phyloP scores from a whole-genome alignment of 2,329 filamentous ascomycete genomes.

The Diplodia seriata region DNA sequence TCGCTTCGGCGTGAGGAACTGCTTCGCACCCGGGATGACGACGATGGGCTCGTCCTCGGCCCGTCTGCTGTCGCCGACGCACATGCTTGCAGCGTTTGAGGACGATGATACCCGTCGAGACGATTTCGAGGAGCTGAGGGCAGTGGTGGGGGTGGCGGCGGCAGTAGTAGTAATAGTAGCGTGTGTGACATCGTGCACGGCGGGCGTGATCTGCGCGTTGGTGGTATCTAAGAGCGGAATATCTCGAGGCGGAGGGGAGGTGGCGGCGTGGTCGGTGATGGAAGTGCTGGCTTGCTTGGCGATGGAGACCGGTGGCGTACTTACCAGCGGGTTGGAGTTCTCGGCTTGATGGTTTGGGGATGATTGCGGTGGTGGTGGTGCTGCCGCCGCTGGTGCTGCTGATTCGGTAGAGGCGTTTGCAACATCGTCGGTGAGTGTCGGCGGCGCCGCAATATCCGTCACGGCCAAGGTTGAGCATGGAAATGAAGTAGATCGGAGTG shows the following conservation, averaged over 20 bases:
- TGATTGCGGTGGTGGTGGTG: background rate
- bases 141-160: background rate
- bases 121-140: background rate
- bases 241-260: background rate
- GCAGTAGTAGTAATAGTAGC: background rate
- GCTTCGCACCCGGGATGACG: slow-evolving; percentile 1
- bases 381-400: background rate
- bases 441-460: background rate
- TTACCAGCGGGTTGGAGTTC: background rate
- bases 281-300: background rate
- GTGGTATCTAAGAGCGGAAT: background rate
- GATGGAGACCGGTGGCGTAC: background rate
- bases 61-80: background rate
- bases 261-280: background rate
- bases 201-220: background rate
- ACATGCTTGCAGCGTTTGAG: background rate
- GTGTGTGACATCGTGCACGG: background rate
- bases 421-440: background rate
- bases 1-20: slow-evolving; percentile 17
- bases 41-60: background rate
- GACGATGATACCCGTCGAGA: background rate
- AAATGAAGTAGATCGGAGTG: background rate
- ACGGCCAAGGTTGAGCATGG: background rate
- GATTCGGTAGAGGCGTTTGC: background rate
- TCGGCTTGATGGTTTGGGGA: background rate